phyloP scores from a whole-genome alignment of 352 stramenopile genomes.

The Phytophthora podocarpi region DNA sequence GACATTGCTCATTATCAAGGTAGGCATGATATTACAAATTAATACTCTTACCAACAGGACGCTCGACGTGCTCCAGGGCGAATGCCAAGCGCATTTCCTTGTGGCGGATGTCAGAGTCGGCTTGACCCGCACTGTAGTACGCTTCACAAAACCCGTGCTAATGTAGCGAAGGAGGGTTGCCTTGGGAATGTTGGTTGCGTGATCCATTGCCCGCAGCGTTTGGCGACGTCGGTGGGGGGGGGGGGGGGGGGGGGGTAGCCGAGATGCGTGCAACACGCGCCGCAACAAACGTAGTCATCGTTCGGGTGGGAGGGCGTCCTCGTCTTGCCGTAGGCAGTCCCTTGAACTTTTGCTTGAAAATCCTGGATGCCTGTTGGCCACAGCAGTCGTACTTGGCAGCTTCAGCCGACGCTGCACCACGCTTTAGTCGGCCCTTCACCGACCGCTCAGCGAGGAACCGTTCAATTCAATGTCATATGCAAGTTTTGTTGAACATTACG shows the following conservation, averaged over 20 bases:
- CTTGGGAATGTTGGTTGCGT: constrained; percentile 1
- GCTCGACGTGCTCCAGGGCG: not conserved
- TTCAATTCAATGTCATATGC: not conserved
- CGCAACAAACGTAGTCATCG: too few species aligned
- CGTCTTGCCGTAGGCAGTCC: not conserved
- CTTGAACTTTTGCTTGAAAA: constrained; percentile 4
- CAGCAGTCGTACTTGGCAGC: not conserved
- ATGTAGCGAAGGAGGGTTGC: constrained; percentile 4
- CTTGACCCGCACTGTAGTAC: not conserved
- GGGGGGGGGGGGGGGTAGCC: too few species aligned
- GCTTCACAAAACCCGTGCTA: not conserved
- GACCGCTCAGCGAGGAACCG: not conserved
- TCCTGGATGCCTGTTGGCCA: not conserved
- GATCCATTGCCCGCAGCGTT: too few species aligned
- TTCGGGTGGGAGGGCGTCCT: not conserved
- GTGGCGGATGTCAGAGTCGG: not conserved
- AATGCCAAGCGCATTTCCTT: not conserved
- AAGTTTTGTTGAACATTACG: constrained; percentile 8
- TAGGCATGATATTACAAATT: too few species aligned
- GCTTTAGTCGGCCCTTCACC: not conserved
- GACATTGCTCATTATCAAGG: too few species aligned
- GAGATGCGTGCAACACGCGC: too few species aligned
- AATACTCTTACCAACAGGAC: not conserved
- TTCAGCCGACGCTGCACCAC: not conserved
- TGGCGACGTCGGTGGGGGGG: too few species aligned